A percentile compares a stretch with the other conserved stretches of the same genome.
phyloP scores from a whole-genome alignment of 2,329 filamentous ascomycete species.

The Rutstroemia sp. region DNA sequence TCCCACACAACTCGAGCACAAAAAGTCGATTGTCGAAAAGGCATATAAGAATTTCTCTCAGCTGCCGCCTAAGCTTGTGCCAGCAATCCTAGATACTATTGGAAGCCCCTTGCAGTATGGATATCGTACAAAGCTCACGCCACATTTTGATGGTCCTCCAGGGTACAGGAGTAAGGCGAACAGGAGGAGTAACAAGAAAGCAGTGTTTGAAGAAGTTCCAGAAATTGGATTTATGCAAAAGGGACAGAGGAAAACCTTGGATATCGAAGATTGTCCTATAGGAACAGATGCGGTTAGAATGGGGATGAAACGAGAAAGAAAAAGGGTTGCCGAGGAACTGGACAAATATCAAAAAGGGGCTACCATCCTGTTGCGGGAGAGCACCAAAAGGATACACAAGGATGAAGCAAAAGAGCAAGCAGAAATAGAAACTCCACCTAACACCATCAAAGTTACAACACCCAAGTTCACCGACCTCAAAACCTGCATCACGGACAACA shows the following conservation, averaged over 20 bases:
- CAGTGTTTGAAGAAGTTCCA: constrained; percentile 57
- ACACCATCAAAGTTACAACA: constrained; percentile 25
- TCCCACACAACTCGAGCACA: constrained; percentile 74
- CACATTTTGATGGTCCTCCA: constrained; percentile 82
- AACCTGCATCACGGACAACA: constrained; percentile 81
- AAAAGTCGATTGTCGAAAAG: constrained; percentile 80
- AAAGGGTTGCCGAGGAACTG: constrained; percentile 64
- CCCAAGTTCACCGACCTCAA: constrained; percentile 67
- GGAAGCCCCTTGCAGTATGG: constrained; percentile 85
- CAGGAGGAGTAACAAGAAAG: constrained; percentile 43
- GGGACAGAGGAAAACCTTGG: constrained; percentile 69
- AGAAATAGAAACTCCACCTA: constrained; percentile 24
- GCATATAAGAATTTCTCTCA: constrained; percentile 89
- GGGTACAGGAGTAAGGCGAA: constrained; percentile 38
- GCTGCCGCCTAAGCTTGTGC: constrained; percentile 66
- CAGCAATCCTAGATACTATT: constrained; percentile 74
- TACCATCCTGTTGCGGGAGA: constrained; percentile 83
- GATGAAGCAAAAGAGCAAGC: constrained; percentile 23
- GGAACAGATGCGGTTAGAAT: constrained; percentile 77
- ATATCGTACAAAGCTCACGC: constrained; percentile 94
- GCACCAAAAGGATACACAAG: constrained; percentile 60
- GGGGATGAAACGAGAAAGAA: constrained; percentile 74
- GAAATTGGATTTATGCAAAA: constrained; percentile 88
- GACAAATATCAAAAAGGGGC: constrained; percentile 70
- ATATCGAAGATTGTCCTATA: constrained; percentile 97